Evolutionary conservation across 331 rosid species (phyloP).

Genomic region (Malus hybrid): DNA sequence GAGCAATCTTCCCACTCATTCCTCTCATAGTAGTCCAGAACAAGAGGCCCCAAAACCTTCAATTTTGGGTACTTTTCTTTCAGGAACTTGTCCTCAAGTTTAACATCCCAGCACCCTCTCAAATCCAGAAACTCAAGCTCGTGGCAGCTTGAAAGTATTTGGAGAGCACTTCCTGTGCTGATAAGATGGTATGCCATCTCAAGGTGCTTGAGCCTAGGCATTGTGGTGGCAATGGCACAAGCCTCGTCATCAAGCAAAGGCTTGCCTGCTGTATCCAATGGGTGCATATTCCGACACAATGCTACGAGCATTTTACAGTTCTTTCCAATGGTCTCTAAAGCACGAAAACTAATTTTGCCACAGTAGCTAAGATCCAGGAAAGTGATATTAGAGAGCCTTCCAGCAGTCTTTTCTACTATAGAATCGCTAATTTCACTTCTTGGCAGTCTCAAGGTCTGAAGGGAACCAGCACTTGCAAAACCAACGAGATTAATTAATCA

Average conservation of each 20-base stretch:
- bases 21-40: conserved; percentile 43
- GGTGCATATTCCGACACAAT: conserved; percentile 83
- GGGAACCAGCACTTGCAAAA: conserved; percentile 78
- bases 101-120: conserved; percentile 89
- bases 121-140: conserved; percentile 69
- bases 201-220: conserved; percentile 88
- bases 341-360: conserved; percentile 42
- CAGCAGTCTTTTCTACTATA: conserved; percentile 53
- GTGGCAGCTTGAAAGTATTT: conserved; percentile 58
- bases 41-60: conserved; percentile 66
- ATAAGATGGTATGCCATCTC: conserved; percentile 83
- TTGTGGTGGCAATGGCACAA: conserved; percentile 70
- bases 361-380: conserved; percentile 97
- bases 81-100: conserved; percentile 41
- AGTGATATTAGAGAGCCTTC: conserved; percentile 51
- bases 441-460: conserved; percentile 64
- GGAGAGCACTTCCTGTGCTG: conserved; percentile 44
- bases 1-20: conserved; percentile 85
- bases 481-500: conserved; percentile 12
- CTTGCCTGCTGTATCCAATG: conserved; percentile 65
- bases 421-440: conserved; percentile 57
- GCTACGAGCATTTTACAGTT: conserved; percentile 67
- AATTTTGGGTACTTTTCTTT: conserved; percentile 56
- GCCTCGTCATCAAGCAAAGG: conserved; percentile 73
- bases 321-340: conserved; percentile 70